Base-by-base conservation (phyloP, 1,284 basidiomycete species). In the Trichosporon sp. region DNA sequence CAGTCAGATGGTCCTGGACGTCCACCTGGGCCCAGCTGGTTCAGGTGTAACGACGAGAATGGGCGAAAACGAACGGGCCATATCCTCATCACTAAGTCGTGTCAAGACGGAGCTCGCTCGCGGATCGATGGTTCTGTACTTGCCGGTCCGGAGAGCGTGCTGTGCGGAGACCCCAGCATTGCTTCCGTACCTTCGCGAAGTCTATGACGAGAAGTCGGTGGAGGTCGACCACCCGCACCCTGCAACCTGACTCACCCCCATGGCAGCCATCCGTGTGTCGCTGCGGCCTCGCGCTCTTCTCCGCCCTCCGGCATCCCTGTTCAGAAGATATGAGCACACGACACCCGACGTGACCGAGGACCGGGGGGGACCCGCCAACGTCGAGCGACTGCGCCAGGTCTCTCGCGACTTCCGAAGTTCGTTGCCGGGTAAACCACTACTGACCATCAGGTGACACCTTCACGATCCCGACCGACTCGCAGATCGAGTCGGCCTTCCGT, bases 381-480 rank as follows among this genome's bases (percentile, higher is more conserved):
- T 82, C 3, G 75, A 78, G 31, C 73, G 74, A 51, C 68, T 82
- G 18, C 66, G 70, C 5, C 68, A 72, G 44, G 75, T 83, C 29
- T 69, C 76, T 34, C 67, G 83, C 27, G 84, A 85, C 71, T 85
- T 85, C 72, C 68, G 83, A 63, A 84, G 84, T 84, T 77, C 21
- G 13, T 27, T 23, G 13, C n/a, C 32, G 27, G 11, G 23, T 58
- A 25, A 31, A 60, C 23, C 53, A 21, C 11, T 5, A 13, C 58
- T 56, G 5, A 31, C 38, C 21, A 2, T 12, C 65, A 80, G 80
- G 81, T 38, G 87, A 87, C 73, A 87, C 87, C 6, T 80, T 87
- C 66, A 83, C 81, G 0, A 78, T 83, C 7, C 82, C 81, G 18
- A 86, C 86, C 29, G 85, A 86, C 58, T 82, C 78, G 18, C 86